phyloP scores from a whole-genome alignment of 306 rosid species.

The Lagenaria siceraria region DNA sequence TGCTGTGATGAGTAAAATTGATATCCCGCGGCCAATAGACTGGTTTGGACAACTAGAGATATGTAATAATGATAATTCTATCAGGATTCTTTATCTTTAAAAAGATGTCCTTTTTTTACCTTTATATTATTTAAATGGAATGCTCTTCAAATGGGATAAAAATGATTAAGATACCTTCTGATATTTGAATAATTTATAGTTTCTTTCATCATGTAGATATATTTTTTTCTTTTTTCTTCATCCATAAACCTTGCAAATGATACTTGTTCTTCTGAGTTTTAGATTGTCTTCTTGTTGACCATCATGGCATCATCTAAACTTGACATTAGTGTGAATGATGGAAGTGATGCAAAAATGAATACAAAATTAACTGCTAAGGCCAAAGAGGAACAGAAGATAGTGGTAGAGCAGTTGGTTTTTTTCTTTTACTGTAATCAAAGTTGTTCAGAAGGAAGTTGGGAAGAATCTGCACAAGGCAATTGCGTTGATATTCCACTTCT shows the following conservation, averaged over 20 bases:
- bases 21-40: too few relatives aligned
- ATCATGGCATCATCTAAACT: not conserved
- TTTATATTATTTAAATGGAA: not conserved
- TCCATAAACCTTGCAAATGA: not conserved
- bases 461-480: conserved; percentile 16
- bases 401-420: conserved; percentile 55
- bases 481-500: conserved; percentile 11
- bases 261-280: not conserved
- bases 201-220: not conserved
- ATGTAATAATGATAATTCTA: too few relatives aligned
- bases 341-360: not conserved
- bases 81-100: not conserved
- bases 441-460: conserved; percentile 26
- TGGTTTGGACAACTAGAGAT: too few relatives aligned
- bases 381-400: conserved; percentile 62
- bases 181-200: not conserved
- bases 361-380: conserved; percentile 38
- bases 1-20: not conserved
- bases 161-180: not conserved
- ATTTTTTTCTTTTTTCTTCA: not conserved
- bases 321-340: not conserved
- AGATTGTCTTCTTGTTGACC: not conserved
- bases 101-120: not conserved
- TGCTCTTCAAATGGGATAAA: not conserved
- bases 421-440: conserved; percentile 58